Evolutionary conservation across 176 grass and related monocot species (phyloP).

Genomic region (Paspalum notatum): DNA sequence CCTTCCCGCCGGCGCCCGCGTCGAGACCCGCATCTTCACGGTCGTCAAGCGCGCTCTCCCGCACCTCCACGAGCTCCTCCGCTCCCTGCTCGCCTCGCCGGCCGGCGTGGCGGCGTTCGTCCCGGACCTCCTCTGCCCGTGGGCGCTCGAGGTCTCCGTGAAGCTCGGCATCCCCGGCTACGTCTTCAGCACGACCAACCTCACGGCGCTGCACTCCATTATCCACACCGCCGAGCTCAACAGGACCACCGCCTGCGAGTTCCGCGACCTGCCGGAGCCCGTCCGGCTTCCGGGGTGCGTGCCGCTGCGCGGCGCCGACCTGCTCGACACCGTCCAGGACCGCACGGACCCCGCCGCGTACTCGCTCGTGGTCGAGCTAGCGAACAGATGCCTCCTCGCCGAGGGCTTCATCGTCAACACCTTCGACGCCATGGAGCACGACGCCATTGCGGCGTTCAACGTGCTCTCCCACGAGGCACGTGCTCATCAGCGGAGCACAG

Average conservation of each 20-base stretch:
- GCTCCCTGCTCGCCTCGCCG: neutral
- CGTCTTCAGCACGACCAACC: slow-evolving; percentile 49
- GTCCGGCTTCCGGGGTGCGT: slow-evolving; percentile 63
- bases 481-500: neutral
- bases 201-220: slow-evolving; percentile 23
- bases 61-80: slow-evolving; percentile 37
- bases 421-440: slow-evolving; percentile 57
- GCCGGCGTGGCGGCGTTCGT: slow-evolving; percentile 47
- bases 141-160: slow-evolving; percentile 28
- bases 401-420: slow-evolving; percentile 59
- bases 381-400: slow-evolving; percentile 4
- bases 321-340: slow-evolving; percentile 43
- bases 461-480: slow-evolving; percentile 12
- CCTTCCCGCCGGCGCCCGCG: slow-evolving; percentile 33
- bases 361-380: slow-evolving; percentile 19
- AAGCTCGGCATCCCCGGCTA: slow-evolving; percentile 58
- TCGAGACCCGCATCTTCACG: slow-evolving; percentile 34
- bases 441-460: slow-evolving; percentile 25
- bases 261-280: slow-evolving; percentile 54
- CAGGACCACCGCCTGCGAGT: slow-evolving; percentile 46
- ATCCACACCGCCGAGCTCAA: slow-evolving; percentile 44
- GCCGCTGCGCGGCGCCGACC: slow-evolving; percentile 52
- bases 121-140: slow-evolving; percentile 44
- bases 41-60: slow-evolving; percentile 30
- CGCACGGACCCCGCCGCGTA: slow-evolving; percentile 33